Percentiles rank a stretch among this genome's conserved stretches.
These are phyloP conservation scores for Hordeum marinum DNA, from an alignment of 176 grass and related monocot species.

Conservation along the genomic window DNA sequence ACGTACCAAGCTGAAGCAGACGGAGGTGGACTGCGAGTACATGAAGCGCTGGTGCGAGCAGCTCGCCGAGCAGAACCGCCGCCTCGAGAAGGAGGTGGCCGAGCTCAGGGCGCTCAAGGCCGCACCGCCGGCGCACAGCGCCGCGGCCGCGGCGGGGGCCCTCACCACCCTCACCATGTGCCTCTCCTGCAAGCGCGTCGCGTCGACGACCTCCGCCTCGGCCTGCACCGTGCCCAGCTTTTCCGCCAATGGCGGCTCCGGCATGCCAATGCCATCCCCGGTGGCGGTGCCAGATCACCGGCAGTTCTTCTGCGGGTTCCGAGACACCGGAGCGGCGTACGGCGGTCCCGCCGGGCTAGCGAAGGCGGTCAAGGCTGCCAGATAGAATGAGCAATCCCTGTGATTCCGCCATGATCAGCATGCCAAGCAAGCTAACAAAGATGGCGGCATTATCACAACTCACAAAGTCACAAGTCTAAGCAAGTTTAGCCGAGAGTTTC, in stretches of 20 bases:
- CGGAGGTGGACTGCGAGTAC: slow-evolving; percentile 91
- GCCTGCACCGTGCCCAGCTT: neutral
- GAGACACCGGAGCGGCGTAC: slow-evolving; percentile 14
- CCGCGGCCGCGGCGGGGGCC: slow-evolving; percentile 12
- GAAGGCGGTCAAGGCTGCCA: slow-evolving; percentile 41
- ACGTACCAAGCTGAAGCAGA: slow-evolving; percentile 91
- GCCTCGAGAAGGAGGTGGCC: slow-evolving; percentile 84
- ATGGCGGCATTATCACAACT: neutral
- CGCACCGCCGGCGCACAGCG: slow-evolving; percentile 11
- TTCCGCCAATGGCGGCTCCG: neutral
- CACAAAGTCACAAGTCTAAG: neutral
- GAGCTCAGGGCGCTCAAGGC: slow-evolving; percentile 79
- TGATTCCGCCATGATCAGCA: neutral
- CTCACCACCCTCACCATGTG: slow-evolving; percentile 87
- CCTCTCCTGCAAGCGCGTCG: slow-evolving; percentile 71
- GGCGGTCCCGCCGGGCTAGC: neutral
- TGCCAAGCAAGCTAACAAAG: neutral
- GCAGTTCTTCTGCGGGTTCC: slow-evolving; percentile 45
- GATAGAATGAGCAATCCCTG: neutral
- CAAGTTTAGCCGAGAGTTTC: slow-evolving; percentile 15
- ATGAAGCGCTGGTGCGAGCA: slow-evolving; percentile 89
- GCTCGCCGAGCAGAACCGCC: slow-evolving; percentile 78
- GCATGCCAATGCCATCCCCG: neutral
- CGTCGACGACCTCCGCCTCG: slow-evolving; percentile 7
- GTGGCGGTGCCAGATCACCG: slow-evolving; percentile 11